Evolutionary conservation across 2,329 filamentous ascomycete genomes (phyloP).

Genomic region (Scleromitrula shiraiana): DNA sequence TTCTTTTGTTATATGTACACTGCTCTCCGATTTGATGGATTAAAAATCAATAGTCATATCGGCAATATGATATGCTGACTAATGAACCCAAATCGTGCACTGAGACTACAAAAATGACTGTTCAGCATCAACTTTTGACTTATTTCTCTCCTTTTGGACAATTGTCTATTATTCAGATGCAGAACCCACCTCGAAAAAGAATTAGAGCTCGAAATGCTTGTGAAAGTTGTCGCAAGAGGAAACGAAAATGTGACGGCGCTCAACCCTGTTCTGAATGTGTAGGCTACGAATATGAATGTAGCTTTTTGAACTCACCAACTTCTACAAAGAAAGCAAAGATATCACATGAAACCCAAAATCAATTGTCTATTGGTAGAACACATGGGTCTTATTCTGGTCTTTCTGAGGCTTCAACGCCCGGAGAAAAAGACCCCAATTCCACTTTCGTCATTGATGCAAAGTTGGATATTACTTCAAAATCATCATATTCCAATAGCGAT

Average conservation of each 20-base stretch:
- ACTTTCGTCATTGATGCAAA: background rate
- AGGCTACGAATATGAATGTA: conserved; percentile 20
- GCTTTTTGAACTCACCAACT: conserved; percentile 5
- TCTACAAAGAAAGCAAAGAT: background rate
- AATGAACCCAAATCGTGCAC: too few relatives aligned
- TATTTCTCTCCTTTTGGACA: background rate
- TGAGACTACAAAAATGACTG: too few relatives aligned
- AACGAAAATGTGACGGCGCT: conserved; percentile 21
- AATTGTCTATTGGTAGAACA: background rate
- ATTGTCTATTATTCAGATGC: background rate
- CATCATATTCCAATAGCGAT: background rate
- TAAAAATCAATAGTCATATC: too few relatives aligned
- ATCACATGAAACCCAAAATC: background rate
- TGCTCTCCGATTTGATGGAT: background rate
- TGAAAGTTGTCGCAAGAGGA: conserved; percentile 20
- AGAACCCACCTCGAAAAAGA: conserved; percentile 1
- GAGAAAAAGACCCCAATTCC: background rate
- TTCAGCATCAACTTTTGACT: background rate
- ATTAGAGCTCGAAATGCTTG: conserved; percentile 17
- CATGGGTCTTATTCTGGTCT: background rate
- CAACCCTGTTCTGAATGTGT: conserved; percentile 18
- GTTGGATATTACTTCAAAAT: background rate
- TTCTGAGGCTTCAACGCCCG: background rate
- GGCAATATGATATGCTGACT: too few relatives aligned
- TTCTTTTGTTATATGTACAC: background rate